Percentiles rank a stretch among this genome's conserved stretches.
phyloP scores from a whole-genome alignment of 192 early-diverging fungal genomes.

The Thoreauomyces humboldtii region DNA sequence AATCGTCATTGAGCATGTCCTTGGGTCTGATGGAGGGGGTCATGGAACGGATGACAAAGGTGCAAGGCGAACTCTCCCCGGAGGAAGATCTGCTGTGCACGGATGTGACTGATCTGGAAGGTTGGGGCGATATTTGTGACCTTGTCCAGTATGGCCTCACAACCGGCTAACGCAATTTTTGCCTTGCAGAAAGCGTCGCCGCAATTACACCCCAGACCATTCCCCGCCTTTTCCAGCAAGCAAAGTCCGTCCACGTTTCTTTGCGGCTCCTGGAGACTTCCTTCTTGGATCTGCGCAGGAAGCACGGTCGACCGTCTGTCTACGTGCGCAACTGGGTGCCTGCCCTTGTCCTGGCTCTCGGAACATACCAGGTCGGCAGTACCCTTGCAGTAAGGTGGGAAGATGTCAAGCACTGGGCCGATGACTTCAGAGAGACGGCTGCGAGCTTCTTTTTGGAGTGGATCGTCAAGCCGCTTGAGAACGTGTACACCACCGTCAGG shows the following conservation, averaged over 20 bases:
- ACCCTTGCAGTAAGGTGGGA: slow-evolving; percentile 28
- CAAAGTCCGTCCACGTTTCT: slow-evolving; percentile 5
- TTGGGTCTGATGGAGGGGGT: slow-evolving; percentile 21
- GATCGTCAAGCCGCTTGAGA: slow-evolving; percentile 69
- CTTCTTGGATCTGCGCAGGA: slow-evolving; percentile 31
- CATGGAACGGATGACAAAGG: slow-evolving; percentile 21
- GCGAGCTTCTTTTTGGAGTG: slow-evolving; percentile 72
- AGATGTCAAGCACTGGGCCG: slow-evolving; percentile 45
- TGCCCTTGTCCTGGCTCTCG: slow-evolving; percentile 42
- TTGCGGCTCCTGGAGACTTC: slow-evolving; percentile 16
- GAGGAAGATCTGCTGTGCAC: slow-evolving; percentile 11
- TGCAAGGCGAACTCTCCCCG: slow-evolving; percentile 1
- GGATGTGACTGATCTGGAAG: slow-evolving; percentile 24
- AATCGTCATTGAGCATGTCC: background rate
- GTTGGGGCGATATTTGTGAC: slow-evolving; percentile 12
- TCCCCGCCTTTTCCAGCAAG: slow-evolving; percentile 15
- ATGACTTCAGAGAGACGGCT: slow-evolving; percentile 53
- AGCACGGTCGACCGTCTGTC: slow-evolving; percentile 55
- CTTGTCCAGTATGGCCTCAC: background rate
- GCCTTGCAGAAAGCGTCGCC: background rate
- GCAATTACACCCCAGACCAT: background rate
- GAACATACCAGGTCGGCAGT: slow-evolving; percentile 40
- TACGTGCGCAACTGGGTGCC: slow-evolving; percentile 74
- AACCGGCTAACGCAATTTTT: background rate
- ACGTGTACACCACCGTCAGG: slow-evolving; percentile 77